These are phyloP conservation scores for Vachellia pachyceras DNA, from an alignment of 306 rosid species.

Conservation along the genomic window DNA sequence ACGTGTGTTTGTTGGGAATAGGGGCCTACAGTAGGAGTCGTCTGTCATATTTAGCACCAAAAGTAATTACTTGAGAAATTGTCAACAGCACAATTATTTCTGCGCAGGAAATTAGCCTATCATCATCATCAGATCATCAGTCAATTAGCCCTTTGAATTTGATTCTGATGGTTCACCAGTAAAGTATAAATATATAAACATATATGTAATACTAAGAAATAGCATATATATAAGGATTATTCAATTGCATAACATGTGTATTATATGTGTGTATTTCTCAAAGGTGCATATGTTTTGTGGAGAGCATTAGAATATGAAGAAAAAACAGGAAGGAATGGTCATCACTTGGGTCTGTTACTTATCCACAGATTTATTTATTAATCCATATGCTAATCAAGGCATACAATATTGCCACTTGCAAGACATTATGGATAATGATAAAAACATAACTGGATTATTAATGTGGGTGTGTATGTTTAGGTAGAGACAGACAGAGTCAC, in stretches of 20 bases:
- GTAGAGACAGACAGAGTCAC: constrained; percentile 13
- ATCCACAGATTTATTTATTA: not conserved
- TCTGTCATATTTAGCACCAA: constrained; percentile 36
- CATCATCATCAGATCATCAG: constrained; percentile 12
- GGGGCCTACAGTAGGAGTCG: constrained; percentile 48
- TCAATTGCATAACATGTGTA: not conserved
- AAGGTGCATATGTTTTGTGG: not conserved
- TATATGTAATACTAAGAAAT: not conserved
- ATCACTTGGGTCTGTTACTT: not conserved
- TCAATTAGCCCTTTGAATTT: constrained; percentile 38
- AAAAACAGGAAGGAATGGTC: constrained; percentile 13
- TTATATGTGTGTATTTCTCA: not conserved
- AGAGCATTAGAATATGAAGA: constrained; percentile 35
- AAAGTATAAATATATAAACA: not conserved
- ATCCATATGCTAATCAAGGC: not conserved
- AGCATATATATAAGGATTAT: not conserved
- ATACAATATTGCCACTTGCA: constrained; percentile 15
- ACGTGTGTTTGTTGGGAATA: constrained; percentile 53
- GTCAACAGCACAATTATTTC: too few relatives aligned
- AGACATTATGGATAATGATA: constrained; percentile 11
- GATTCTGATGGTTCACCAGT: constrained; percentile 41
- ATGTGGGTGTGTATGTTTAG: not conserved
- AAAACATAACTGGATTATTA: constrained; percentile 17
- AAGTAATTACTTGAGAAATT: too few relatives aligned
- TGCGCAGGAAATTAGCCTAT: constrained; percentile 8